A percentile compares a stretch with the other conserved stretches of the same genome.
Evolutionary conservation across 1,139 yeast species (phyloP).

Genomic region (Blastobotrys malaysiensis): DNA sequence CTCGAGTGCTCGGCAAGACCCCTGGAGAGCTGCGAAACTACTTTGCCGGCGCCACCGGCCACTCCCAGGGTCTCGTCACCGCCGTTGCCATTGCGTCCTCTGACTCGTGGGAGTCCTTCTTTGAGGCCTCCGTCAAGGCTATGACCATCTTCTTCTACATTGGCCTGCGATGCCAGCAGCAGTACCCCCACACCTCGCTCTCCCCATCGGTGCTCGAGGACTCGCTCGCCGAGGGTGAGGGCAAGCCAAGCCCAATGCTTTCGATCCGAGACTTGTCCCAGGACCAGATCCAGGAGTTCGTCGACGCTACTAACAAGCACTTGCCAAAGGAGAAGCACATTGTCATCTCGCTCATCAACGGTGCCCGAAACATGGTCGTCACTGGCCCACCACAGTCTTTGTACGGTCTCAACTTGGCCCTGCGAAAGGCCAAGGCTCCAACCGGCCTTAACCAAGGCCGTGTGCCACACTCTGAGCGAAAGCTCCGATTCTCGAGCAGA

Average conservation of each 20-base stretch:
- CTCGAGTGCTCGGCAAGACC: constrained; percentile 74
- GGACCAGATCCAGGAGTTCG: constrained; percentile 71
- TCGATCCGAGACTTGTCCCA: constrained; percentile 82
- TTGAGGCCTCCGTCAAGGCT: constrained; percentile 66
- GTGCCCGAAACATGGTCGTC: constrained; percentile 91
- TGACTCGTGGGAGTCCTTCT: constrained; percentile 79
- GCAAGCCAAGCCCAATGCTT: constrained; percentile 96
- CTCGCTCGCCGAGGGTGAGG: constrained; percentile 90
- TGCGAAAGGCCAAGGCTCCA: constrained; percentile 93
- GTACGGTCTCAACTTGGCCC: constrained; percentile 86
- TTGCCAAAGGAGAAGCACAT: constrained; percentile 89
- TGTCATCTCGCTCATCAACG: constrained; percentile 84
- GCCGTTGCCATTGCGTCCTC: constrained; percentile 89
- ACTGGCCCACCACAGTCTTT: constrained; percentile 99
- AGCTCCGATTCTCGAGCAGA: constrained; percentile 85
- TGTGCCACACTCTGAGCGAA: constrained; percentile 88
- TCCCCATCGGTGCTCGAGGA: constrained; percentile 94
- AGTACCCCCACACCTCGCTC: constrained; percentile 88
- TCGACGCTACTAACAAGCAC: constrained; percentile 85
- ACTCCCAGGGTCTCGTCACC: constrained; percentile 94
- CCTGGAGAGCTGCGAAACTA: constrained; percentile 81
- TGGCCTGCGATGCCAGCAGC: constrained; percentile 85
- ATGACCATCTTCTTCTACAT: constrained; percentile 82
- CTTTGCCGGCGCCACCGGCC: constrained; percentile 89
- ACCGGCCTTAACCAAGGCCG: constrained; percentile 93